Evolutionary conservation across 2,329 filamentous ascomycete species (phyloP).

Genomic region (Penicillium sp.): DNA sequence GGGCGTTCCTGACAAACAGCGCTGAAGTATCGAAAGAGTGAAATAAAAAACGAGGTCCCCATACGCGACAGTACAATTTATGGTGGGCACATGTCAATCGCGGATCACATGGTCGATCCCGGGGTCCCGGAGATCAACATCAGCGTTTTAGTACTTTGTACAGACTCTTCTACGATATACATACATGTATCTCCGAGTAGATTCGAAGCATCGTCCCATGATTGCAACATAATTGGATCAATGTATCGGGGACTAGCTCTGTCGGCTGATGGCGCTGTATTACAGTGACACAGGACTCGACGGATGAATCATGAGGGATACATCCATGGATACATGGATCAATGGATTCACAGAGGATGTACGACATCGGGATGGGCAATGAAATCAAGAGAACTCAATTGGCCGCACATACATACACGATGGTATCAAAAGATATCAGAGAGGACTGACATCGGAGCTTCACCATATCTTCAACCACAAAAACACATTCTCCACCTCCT

Average conservation of each 20-base stretch:
- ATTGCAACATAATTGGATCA: neutral
- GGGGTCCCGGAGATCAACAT: neutral
- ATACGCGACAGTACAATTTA: too few relatives aligned
- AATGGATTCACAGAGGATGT: neutral
- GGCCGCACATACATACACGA: slow-evolving; percentile 1
- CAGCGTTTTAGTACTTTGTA: neutral
- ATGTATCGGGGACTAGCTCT: neutral
- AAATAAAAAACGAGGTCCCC: neutral
- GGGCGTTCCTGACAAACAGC: neutral
- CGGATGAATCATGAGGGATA: neutral
- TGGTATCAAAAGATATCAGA: neutral
- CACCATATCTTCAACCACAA: neutral
- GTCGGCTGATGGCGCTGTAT: neutral
- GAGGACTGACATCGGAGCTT: neutral
- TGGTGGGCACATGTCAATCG: neutral
- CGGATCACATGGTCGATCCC: neutral
- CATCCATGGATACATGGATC: neutral
- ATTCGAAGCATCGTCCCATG: neutral
- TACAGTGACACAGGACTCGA: slow-evolving; percentile 17
- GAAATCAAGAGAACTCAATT: neutral
- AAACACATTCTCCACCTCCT: slow-evolving; percentile 1
- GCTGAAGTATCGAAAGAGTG: too few relatives aligned
- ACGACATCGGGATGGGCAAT: neutral
- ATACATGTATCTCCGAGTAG: neutral
- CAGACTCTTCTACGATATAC: too few relatives aligned